Evolutionary conservation across 2,329 filamentous ascomycete genomes (phyloP), one percentile per base, ranked within the genome.

Genomic region (Ceratocystis diversiconidia): DNA sequence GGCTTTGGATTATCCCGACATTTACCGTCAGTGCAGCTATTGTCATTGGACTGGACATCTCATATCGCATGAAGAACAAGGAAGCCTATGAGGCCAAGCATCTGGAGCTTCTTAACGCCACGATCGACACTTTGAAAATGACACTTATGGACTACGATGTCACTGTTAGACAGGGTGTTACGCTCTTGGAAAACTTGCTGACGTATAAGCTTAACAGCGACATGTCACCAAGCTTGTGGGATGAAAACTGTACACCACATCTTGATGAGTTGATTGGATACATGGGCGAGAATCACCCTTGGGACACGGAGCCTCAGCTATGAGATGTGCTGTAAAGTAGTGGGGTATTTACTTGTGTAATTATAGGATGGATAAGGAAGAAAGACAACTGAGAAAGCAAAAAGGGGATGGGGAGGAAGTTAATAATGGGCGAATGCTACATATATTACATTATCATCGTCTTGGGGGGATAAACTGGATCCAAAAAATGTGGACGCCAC

Each of bases 1-100:
- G 63, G n/a, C 66, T 67, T 1, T 67, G 66, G 66, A 67, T 65
- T 19, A 67, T 67, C n/a, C 66, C 66, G 1, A 67, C 66, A 10
- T 67, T 67, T 30, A 67, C 66, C 32, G 66, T 67, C 17, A 62
- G 62, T 22, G 66, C 62, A 4, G 66, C 66, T 12, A 65, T 65
- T 36, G 66, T 67, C 17, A 64, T 67, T 36, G 62, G 62, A 4
- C 59, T 67, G n/a, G 66, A 67, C 36, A 67, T 67, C 32, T 61
- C 64, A 28, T 65, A 67, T 30, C 62, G 62, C 6, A 46, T 43
- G 15, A 67, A 67, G 50, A 62, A 60, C 19, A n/a, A 59, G 19
- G 62, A 67, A 41, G 12, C 66, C 3, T 48, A 55, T 19, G 63
- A 65, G 30, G 46, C 17, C 1, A 62, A 61, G 19, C 62, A 67